These are phyloP conservation scores for Agaricus sinodeliciosus DNA, from an alignment of 768 basidiomycete species.

Conservation along the genomic window DNA sequence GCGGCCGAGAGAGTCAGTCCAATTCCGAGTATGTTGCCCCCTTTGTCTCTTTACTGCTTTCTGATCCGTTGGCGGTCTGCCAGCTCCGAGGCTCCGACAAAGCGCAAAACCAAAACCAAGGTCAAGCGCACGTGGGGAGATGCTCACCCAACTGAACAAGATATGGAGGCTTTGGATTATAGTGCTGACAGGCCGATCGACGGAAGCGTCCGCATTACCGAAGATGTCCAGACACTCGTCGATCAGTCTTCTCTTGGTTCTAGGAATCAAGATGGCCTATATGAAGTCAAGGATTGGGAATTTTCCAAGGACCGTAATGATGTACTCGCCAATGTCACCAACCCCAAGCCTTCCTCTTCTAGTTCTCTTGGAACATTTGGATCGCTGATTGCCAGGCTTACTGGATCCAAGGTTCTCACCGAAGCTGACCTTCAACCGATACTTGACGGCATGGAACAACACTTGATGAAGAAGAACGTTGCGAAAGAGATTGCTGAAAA, in stretches of 20 bases:
- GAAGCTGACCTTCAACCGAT: slow-evolving; percentile 83
- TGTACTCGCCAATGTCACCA: slow-evolving; percentile 55
- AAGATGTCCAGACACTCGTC: slow-evolving; percentile 56
- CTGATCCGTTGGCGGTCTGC: slow-evolving; percentile 2
- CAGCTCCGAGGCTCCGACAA: slow-evolving; percentile 59
- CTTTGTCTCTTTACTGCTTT: background rate
- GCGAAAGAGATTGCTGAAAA: slow-evolving; percentile 94
- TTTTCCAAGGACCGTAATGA: slow-evolving; percentile 44
- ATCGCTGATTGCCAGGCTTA: slow-evolving; percentile 77
- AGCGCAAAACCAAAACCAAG: slow-evolving; percentile 62
- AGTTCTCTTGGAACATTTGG: slow-evolving; percentile 61
- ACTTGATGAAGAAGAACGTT: slow-evolving; percentile 98
- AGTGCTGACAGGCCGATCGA: slow-evolving; percentile 49
- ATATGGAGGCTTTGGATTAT: slow-evolving; percentile 93
- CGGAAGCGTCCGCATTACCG: slow-evolving; percentile 23
- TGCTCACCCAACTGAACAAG: slow-evolving; percentile 68
- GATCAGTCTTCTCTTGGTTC: slow-evolving; percentile 73
- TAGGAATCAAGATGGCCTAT: slow-evolving; percentile 62
- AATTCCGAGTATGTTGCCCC: slow-evolving; percentile 60
- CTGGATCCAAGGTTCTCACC: slow-evolving; percentile 78
- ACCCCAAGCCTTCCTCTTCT: slow-evolving; percentile 26
- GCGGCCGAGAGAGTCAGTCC: slow-evolving; percentile 45
- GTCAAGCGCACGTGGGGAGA: slow-evolving; percentile 90
- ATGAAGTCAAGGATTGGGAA: slow-evolving; percentile 76
- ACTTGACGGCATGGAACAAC: slow-evolving; percentile 91